A percentile compares a stretch with the other conserved stretches of the same genome.
These are phyloP conservation scores for Zymoseptoria passerinii DNA, from an alignment of 2,329 filamentous ascomycete species.

Conservation along the genomic window DNA sequence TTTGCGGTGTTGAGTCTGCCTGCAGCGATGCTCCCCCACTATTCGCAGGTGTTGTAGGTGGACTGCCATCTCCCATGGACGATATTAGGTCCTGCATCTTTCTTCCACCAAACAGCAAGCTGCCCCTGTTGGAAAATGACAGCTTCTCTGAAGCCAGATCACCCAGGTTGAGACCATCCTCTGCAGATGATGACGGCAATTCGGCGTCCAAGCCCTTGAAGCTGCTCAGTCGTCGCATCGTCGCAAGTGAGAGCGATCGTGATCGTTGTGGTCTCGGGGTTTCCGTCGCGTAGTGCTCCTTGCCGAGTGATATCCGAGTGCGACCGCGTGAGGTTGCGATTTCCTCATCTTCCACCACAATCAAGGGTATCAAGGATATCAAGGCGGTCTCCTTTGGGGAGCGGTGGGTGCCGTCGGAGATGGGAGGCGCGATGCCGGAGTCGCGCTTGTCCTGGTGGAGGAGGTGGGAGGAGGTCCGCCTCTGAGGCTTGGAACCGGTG, in stretches of 20 bases:
- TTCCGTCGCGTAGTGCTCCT: constrained; percentile 11
- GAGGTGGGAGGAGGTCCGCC: neutral
- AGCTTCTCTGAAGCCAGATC: constrained; percentile 45
- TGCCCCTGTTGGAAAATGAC: constrained; percentile 53
- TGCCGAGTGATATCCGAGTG: neutral
- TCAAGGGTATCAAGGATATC: constrained; percentile 35
- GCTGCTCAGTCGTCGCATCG: constrained; percentile 18
- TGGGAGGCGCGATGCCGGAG: constrained; percentile 26
- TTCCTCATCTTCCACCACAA: constrained; percentile 37
- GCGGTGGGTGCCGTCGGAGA: constrained; percentile 4
- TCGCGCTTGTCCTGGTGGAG: constrained; percentile 27
- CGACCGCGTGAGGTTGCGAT: neutral
- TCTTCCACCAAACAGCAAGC: constrained; percentile 49
- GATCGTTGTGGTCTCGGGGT: neutral
- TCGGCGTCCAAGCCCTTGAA: constrained; percentile 47
- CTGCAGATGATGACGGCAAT: constrained; percentile 46
- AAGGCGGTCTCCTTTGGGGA: constrained; percentile 18
- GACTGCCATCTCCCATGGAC: constrained; percentile 15
- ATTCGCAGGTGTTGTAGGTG: constrained; percentile 2
- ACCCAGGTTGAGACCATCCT: constrained; percentile 42
- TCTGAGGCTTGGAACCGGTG: neutral
- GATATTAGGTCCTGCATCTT: constrained; percentile 33
- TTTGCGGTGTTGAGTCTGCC: neutral
- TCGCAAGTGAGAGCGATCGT: neutral
- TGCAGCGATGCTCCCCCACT: neutral